Conservation (phyloP, 2,329 filamentous ascomycete species). For the Tolypocladium album region DNA sequence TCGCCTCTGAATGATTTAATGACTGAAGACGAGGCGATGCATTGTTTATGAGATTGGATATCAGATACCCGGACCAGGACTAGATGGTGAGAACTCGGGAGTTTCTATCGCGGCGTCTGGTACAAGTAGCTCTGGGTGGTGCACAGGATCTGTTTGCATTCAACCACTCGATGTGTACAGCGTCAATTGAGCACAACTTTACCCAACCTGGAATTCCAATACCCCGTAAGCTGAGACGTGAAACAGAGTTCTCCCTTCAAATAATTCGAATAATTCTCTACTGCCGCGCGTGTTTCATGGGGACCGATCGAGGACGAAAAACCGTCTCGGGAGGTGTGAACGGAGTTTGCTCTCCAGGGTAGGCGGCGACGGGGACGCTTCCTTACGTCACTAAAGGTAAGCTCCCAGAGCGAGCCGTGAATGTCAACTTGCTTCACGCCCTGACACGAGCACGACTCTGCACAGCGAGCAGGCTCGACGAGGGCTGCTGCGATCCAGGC, state of each 20-base stretch:
- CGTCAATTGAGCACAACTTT: not conserved
- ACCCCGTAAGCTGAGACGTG: not conserved
- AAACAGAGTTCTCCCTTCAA: not conserved
- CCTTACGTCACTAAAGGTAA: not conserved
- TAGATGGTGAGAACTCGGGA: too few relatives aligned
- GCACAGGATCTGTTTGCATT: too few relatives aligned
- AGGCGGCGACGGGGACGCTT: not conserved
- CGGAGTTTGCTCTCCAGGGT: not conserved
- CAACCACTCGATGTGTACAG: not conserved
- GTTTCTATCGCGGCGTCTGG: too few relatives aligned
- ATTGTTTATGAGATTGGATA: not conserved
- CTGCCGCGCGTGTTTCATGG: not conserved
- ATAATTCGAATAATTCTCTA: not conserved
- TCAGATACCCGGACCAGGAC: not conserved
- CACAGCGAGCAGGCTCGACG: not conserved
- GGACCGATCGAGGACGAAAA: too few relatives aligned
- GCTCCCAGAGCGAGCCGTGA: not conserved
- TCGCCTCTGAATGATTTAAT: not conserved
- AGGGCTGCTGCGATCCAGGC: not conserved
- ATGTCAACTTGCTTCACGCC: not conserved
- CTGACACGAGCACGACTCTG: not conserved
- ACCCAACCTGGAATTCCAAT: not conserved
- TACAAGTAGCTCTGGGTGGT: too few relatives aligned
- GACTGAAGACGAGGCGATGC: not conserved
- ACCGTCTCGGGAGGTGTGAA: not conserved